These are phyloP conservation scores for Dactylellina sp. DNA, from an alignment of 2,329 filamentous ascomycete species.

Conservation along the genomic window DNA sequence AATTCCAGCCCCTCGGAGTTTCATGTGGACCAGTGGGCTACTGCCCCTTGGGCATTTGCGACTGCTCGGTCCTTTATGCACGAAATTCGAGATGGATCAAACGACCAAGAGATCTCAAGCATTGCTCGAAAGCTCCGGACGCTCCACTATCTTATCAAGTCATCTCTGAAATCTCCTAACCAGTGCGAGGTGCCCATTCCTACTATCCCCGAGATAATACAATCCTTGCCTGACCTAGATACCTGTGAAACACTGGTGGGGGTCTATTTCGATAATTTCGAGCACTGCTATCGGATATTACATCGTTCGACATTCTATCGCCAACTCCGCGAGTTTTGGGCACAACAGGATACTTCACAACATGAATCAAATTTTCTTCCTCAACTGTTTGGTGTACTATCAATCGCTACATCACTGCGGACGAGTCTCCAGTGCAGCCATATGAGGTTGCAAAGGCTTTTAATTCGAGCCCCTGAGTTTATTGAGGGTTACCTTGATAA, in stretches of 20 bases:
- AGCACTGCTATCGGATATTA: not conserved
- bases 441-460: not conserved
- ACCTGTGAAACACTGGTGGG: not conserved
- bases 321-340: constrained; percentile 6
- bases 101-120: not conserved
- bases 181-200: not conserved
- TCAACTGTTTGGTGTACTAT: not conserved
- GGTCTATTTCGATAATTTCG: too few relatives aligned
- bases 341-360: not conserved
- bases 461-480: not conserved
- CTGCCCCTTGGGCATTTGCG: not conserved
- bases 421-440: not conserved
- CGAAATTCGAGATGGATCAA: constrained; percentile 1
- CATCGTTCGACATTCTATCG: not conserved
- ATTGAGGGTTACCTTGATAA: not conserved
- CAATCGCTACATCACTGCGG: not conserved
- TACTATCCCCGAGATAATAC: not conserved
- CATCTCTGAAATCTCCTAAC: not conserved
- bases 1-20: not conserved
- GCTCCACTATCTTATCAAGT: not conserved
- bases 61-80: constrained; percentile 1
- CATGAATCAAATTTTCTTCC: not conserved
- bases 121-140: not conserved
- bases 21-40: not conserved
- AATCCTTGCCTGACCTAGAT: not conserved